These are phyloP conservation scores for Tricharina praecox DNA, from an alignment of 495 filamentous ascomycete genomes.

Conservation along the genomic window DNA sequence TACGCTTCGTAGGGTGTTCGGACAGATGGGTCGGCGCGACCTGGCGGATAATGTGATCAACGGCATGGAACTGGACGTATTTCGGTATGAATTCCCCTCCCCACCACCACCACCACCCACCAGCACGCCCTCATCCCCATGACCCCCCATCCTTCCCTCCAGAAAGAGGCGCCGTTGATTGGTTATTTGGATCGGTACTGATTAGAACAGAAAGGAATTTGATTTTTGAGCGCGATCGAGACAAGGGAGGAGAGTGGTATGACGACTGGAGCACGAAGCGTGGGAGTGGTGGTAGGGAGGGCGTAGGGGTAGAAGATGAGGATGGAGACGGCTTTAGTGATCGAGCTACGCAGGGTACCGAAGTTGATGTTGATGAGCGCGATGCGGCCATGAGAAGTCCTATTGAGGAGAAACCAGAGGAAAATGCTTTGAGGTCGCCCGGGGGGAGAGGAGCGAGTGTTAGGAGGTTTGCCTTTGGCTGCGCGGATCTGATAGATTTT, in stretches of 20 bases:
- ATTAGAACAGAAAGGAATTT: constrained; percentile 5
- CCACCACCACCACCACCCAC: background rate
- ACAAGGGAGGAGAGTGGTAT: background rate
- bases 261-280: background rate
- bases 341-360: constrained; percentile 1
- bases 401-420: background rate
- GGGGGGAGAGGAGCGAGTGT: background rate
- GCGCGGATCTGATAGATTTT: background rate
- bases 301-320: too few relatives aligned
- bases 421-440: background rate
- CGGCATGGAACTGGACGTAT: constrained; percentile 80
- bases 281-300: background rate
- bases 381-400: background rate
- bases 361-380: background rate
- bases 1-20: constrained; percentile 79
- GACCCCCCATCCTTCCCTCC: too few relatives aligned
- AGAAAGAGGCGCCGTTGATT: too few relatives aligned
- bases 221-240: background rate
- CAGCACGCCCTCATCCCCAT: too few relatives aligned
- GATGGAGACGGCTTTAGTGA: constrained; percentile 5
- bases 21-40: constrained; percentile 80
- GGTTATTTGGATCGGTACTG: background rate
- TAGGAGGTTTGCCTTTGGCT: background rate
- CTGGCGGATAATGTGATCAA: constrained; percentile 68
- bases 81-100: constrained; percentile 37